Evolutionary conservation across 768 basidiomycete species (phyloP), one percentile per base, ranked within the genome.

Genomic region (Mycena latifolia): DNA sequence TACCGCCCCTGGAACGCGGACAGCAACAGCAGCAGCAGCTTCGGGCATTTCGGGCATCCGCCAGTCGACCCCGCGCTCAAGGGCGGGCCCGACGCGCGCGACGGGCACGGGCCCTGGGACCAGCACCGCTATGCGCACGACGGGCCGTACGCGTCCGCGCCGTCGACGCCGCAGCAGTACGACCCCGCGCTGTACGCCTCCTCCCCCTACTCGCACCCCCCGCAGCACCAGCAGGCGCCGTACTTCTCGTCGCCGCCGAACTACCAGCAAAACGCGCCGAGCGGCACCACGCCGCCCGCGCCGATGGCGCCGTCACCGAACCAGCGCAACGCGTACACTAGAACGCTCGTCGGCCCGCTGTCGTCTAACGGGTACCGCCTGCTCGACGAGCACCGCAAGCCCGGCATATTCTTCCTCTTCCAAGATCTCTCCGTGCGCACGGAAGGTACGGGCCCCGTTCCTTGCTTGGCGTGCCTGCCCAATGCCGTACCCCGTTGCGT

Each of bases 331-430:
- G 69, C 88, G 7, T 95, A 93, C 77, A 93, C 93, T 14, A 87
- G 95, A 56, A 96, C 95, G 2, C 87, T 98, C 9, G 94, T 98
- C 62, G 96, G 96, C 11, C 93, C 95, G 1, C 84, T 97, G 18
- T 92, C 92, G 20, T 89, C 94, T 31, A 93, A 94, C 75, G 96
- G 94, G 18, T 92, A 91, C 76, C 88, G 91, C 54, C 83, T 98
- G 55, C 80, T 88, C 61, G 95, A 97, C 75, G 93, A 95, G 74
- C 89, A 95, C 77, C 90, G 92, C 66, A 89, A 90, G 67, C 85
- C 88, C 55, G 96, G 96, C 9, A 91, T 98, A 67, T 98, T 95
- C 78, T 98, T 98, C 81, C 89, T 98, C 66, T 95, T 96, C 80
- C 95, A 95, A 76, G 96, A 98, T 79, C 80, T 98, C 56, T 95